Percentiles rank a stretch among this genome's conserved stretches.
These are phyloP conservation scores for Periconia sp. DNA, from an alignment of 2,329 filamentous ascomycete species.

Conservation along the genomic window DNA sequence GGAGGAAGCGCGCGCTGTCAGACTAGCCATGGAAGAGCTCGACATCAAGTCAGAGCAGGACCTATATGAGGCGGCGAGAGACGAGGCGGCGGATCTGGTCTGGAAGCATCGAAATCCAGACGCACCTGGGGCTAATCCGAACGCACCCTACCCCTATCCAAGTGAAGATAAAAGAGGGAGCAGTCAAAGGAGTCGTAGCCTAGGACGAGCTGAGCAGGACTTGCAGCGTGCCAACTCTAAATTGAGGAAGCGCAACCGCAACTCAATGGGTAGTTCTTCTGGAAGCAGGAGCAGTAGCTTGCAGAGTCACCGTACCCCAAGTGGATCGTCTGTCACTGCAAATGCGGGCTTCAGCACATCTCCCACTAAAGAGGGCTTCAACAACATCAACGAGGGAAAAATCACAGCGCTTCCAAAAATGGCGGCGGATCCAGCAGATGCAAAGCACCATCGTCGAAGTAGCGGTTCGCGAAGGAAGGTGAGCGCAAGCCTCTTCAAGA, in stretches of 20 bases:
- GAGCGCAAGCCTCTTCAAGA: slow-evolving; percentile 71
- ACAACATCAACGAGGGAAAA: slow-evolving; percentile 18
- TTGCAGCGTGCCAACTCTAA: slow-evolving; percentile 41
- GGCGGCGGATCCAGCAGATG: slow-evolving; percentile 32
- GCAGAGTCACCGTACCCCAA: slow-evolving; percentile 43
- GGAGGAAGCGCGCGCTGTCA: slow-evolving; percentile 73
- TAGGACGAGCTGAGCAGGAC: slow-evolving; percentile 37
- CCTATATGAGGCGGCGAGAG: slow-evolving; percentile 72
- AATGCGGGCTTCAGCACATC: slow-evolving; percentile 24
- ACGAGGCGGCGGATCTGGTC: slow-evolving; percentile 80
- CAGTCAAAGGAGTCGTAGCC: slow-evolving; percentile 64
- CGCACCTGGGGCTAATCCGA: slow-evolving; percentile 65
- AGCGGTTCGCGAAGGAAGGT: slow-evolving; percentile 73
- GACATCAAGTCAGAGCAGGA: slow-evolving; percentile 68
- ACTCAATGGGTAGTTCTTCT: slow-evolving; percentile 43
- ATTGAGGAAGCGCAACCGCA: slow-evolving; percentile 41
- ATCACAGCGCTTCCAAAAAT: slow-evolving; percentile 46
- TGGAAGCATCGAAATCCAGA: slow-evolving; percentile 76
- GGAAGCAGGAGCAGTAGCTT: slow-evolving; percentile 47
- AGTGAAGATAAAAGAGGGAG: slow-evolving; percentile 73
- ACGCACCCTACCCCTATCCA: slow-evolving; percentile 61
- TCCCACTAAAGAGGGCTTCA: slow-evolving; percentile 27
- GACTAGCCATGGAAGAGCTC: slow-evolving; percentile 76
- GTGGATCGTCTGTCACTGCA: slow-evolving; percentile 29
- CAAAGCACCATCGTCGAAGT: slow-evolving; percentile 57